Conservation (phyloP, 176 grass and related monocot species). For the Raddia guianensis region DNA sequence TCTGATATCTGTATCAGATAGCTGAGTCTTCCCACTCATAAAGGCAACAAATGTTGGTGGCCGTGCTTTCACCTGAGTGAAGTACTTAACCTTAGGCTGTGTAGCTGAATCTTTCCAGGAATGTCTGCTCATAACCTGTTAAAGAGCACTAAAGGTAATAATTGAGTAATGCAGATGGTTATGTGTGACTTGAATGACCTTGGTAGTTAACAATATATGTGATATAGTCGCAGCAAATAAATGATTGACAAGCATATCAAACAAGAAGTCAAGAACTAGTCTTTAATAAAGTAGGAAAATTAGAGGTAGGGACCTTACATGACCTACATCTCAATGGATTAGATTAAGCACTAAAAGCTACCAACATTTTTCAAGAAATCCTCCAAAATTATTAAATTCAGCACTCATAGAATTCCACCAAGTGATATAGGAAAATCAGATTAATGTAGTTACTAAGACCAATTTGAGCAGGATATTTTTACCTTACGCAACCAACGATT, state of each 20-base stretch:
- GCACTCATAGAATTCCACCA: constrained; percentile 29
- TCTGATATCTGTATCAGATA: constrained; percentile 81
- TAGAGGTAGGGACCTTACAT: not conserved
- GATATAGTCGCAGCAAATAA: not conserved
- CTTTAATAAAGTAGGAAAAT: not conserved
- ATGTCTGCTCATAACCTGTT: constrained; percentile 93
- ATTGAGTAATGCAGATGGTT: not conserved
- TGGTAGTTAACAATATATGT: not conserved
- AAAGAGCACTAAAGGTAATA: constrained; percentile 17
- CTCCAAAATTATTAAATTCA: not conserved
- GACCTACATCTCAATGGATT: not conserved
- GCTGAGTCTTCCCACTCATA: constrained; percentile 75
- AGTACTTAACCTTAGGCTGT: constrained; percentile 94
- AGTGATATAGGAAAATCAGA: not conserved
- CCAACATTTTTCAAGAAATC: not conserved
- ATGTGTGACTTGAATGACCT: constrained; percentile 17
- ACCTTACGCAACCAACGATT: constrained; percentile 99
- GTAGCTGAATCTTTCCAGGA: constrained; percentile 93
- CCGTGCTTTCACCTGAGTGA: constrained; percentile 90
- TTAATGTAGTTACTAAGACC: constrained; percentile 5
- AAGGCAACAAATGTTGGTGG: constrained; percentile 96
- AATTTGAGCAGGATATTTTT: constrained; percentile 35
- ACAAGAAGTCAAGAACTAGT: not conserved
- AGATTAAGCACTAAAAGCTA: constrained; percentile 19
- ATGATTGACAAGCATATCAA: constrained; percentile 1